Evolutionary conservation across 768 basidiomycete species (phyloP), one percentile per base, ranked within the genome.

Genomic region (Rhodosporidiobolus sp.): DNA sequence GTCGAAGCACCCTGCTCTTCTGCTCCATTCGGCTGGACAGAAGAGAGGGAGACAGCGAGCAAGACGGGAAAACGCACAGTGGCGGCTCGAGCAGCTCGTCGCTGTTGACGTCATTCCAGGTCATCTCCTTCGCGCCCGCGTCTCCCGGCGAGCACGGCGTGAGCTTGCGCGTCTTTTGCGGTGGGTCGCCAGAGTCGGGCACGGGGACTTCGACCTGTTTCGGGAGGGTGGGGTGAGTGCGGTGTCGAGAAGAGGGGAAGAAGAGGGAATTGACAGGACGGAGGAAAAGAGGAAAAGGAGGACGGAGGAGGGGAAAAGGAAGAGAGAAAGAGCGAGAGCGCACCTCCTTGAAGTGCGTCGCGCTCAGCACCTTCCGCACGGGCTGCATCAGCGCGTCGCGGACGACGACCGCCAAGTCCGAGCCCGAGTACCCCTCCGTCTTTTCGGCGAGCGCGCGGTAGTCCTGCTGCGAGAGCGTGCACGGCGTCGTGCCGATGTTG

Each of bases 361-460:
- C 94, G 30, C 89, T 88, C 60, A 97, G 87, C 56, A 99, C 92
- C 80, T 99, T 98, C 64, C 95, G 88, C 22, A 99, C 91, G 2
- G 95, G 95, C 80, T 98, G 94, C 95, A 98, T 99, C 74, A 99
- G 86, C 1, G 95, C 94, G 79, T 98, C 95, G 67, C 94, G 89
- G 34, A 97, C 95, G 63, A 95, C 85, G 74, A 94, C 90, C 4
- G 94, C 88, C 63, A 99, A 93, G 83, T 98, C 95, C 14, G 92
- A 94, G 14, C 95, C 95, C 43, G 94, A 92, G 78, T 77, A 88
- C 84, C 94, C 94, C 30, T 96, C 92, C 0, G 96, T 98, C 78
- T 85, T 86, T 20, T 92, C 87, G 5, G 92, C 96, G 2, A 99
- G 85, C 34, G 82, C 77, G 45, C 89, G 87, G 80, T 89, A 95